Conservation (phyloP, 805 yeast species). For the Hanseniaspora jakobsenii region DNA sequence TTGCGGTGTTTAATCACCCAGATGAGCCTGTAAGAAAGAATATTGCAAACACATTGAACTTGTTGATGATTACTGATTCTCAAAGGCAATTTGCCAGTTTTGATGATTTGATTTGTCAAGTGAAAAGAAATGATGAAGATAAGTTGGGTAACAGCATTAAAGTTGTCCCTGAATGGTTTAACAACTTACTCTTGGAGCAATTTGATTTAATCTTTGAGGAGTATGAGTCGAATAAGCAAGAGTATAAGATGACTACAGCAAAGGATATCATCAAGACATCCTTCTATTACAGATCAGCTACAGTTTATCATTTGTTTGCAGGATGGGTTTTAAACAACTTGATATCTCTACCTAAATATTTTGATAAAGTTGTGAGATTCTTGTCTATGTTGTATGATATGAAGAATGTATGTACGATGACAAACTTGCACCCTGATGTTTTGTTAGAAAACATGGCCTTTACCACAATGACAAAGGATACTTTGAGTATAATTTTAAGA, state of each 20-base stretch:
- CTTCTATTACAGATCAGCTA: constrained; percentile 53
- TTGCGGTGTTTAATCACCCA: constrained; percentile 43
- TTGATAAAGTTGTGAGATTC: constrained; percentile 54
- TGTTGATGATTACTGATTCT: constrained; percentile 18
- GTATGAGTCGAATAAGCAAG: constrained; percentile 26
- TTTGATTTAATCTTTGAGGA: constrained; percentile 36
- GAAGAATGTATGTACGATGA: constrained; percentile 71
- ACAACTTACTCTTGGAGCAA: constrained; percentile 31
- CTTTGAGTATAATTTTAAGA: constrained; percentile 33
- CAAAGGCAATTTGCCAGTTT: constrained; percentile 14
- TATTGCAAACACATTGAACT: constrained; percentile 32
- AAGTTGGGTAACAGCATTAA: constrained; percentile 31
- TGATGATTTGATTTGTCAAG: constrained; percentile 2
- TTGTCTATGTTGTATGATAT: constrained; percentile 49
- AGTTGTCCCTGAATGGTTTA: constrained; percentile 26
- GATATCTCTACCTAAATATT: constrained; percentile 39
- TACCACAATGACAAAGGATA: constrained; percentile 35
- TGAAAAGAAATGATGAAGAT: constrained; percentile 16
- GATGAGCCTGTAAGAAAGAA: constrained; percentile 62
- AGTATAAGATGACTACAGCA: constrained; percentile 28
- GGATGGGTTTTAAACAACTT: constrained; percentile 45
- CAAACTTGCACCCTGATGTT: constrained; percentile 43
- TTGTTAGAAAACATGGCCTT: constrained; percentile 38
- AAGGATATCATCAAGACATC: constrained; percentile 48
- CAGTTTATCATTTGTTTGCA: constrained; percentile 49